A percentile compares a stretch with the other conserved stretches of the same genome.
Conservation (phyloP, 768 basidiomycete genomes). For the Phlebiopsis flavidoalba region DNA sequence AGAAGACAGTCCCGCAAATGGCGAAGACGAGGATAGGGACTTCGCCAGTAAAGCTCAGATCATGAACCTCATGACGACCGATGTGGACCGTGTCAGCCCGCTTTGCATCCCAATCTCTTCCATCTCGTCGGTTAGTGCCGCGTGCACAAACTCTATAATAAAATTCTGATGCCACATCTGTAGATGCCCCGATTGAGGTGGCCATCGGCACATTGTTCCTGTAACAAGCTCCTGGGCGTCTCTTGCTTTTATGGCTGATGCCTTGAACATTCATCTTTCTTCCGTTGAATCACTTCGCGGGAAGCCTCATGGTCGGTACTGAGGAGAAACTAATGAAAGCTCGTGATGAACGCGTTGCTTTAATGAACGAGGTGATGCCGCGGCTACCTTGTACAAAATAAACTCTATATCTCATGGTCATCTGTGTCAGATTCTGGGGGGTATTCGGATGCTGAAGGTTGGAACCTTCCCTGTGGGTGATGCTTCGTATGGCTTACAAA, state of each 20-base stretch:
- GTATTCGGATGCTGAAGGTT: slow-evolving; percentile 85
- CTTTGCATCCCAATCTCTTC: slow-evolving; percentile 75
- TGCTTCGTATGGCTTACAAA: background rate
- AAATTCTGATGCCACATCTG: background rate
- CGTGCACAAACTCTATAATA: background rate
- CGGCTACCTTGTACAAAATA: background rate
- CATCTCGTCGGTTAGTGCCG: slow-evolving; percentile 55
- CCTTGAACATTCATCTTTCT: slow-evolving; percentile 60
- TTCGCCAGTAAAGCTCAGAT: slow-evolving; percentile 64
- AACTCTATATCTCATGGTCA: background rate
- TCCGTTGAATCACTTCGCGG: slow-evolving; percentile 82
- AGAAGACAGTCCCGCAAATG: slow-evolving; percentile 43
- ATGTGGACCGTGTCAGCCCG: slow-evolving; percentile 88
- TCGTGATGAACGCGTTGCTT: slow-evolving; percentile 80
- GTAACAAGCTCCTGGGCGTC: slow-evolving; percentile 72
- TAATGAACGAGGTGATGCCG: slow-evolving; percentile 79
- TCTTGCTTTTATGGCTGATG: slow-evolving; percentile 80
- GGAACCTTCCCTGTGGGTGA: background rate
- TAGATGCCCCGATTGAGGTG: slow-evolving; percentile 78
- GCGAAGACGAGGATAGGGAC: slow-evolving; percentile 41
- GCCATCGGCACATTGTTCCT: slow-evolving; percentile 69
- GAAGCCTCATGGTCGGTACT: slow-evolving; percentile 69
- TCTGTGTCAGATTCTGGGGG: slow-evolving; percentile 58
- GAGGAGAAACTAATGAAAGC: slow-evolving; percentile 91
- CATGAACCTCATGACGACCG: slow-evolving; percentile 95